Conservation (phyloP, 306 rosid genomes). For the Lablab purpureus region DNA sequence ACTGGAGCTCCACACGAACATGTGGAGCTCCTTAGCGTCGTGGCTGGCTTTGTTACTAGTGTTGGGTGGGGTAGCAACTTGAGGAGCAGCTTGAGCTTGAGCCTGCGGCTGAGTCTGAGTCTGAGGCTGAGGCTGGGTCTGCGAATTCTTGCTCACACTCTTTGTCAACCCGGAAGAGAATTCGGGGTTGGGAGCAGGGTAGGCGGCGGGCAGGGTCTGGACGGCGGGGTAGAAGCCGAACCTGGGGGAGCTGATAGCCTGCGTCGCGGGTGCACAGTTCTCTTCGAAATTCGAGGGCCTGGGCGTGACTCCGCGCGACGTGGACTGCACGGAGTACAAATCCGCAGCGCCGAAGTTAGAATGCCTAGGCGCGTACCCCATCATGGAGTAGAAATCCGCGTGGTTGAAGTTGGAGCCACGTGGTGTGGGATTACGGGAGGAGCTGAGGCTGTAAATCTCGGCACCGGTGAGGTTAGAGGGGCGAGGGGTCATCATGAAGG, state of each 20-base stretch:
- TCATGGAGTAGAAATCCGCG: constrained; percentile 88
- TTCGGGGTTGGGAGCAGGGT: constrained; percentile 93
- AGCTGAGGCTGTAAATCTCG: constrained; percentile 92
- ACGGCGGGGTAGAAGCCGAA: constrained; percentile 71
- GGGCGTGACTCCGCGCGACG: constrained; percentile 83
- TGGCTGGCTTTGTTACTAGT: constrained; percentile 54
- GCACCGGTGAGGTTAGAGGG: constrained; percentile 98
- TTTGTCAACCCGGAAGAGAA: constrained; percentile 62
- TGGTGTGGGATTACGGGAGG: constrained; percentile 91
- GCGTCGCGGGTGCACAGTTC: constrained; percentile 54
- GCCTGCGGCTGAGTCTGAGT: constrained; percentile 23
- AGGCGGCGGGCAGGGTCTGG: constrained; percentile 57
- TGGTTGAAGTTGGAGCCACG: constrained; percentile 91
- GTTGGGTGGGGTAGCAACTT: constrained; percentile 18
- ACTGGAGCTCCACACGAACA: constrained; percentile 96
- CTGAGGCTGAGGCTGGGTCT: constrained; percentile 33
- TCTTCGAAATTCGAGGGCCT: constrained; percentile 92
- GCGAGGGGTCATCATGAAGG: constrained; percentile 82
- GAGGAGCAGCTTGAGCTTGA: constrained; percentile 31
- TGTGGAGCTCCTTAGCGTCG: constrained; percentile 91
- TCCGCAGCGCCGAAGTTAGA: constrained; percentile 83
- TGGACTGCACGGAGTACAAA: constrained; percentile 82
- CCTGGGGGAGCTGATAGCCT: constrained; percentile 52
- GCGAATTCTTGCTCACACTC: constrained; percentile 54
- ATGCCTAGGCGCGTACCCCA: constrained; percentile 77